Evolutionary conservation across 2,329 filamentous ascomycete species (phyloP), one percentile per base, ranked within the genome.

Genomic region (Onygena corvina): DNA sequence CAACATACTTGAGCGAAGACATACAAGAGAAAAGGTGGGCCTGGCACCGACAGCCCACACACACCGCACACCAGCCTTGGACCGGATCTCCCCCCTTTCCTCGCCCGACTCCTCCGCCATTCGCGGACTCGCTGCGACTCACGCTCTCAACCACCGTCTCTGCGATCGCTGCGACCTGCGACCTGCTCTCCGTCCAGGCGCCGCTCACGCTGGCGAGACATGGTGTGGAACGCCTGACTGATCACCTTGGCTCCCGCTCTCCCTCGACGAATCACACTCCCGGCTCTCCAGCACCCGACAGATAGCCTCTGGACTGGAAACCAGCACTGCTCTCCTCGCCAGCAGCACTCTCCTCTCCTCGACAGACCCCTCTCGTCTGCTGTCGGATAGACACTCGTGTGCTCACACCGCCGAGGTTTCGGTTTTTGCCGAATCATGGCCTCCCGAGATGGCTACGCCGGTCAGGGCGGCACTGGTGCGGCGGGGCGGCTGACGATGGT

Each of bases 21-120:
- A n/a, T n/a, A n/a, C n/a, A n/a, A n/a, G n/a, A n/a, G n/a, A n/a
- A n/a, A n/a, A n/a, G n/a, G n/a, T n/a, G n/a, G n/a, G n/a, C 36
- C 36, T 40, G 36, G 25, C 21, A 40, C 36, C 36, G 36, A 40
- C 36, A 21, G 25, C 21, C 36, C 36, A 40, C 18, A 8, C 36
- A 40, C 36, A 40, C n/a, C n/a, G n/a, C n/a, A n/a, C n/a, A 21
- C n/a, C 36, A 40, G 36, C 36, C 36, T 40, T 40, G 36, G 36
- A 40, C 36, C 36, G 20, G 36, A 40, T 40, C 8, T 4, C 18
- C 8, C 35, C 36, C 36, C 18, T 40, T 40, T 36, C 34, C 20
- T n/a, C 7, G 14, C 34, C 7, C n/a, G n/a, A n/a, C n/a, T n/a
- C n/a, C n/a, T n/a, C n/a, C n/a, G n/a, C n/a, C n/a, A n/a, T n/a